phyloP scores from a whole-genome alignment of 1,284 basidiomycete species.

The Cerrena zonata region DNA sequence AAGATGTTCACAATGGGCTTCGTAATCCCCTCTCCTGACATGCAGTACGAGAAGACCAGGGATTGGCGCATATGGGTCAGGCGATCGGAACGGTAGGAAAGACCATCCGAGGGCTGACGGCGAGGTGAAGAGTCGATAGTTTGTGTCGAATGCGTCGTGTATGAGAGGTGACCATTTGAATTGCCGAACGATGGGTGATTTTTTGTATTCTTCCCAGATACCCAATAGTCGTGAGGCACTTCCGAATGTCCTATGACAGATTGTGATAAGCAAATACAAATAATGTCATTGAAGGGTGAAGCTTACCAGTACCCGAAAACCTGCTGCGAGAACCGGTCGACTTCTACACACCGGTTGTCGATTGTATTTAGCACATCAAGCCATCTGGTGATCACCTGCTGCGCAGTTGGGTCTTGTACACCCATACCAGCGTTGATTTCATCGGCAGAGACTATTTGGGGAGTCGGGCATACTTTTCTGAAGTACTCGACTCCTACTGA shows the following conservation, averaged over 20 bases:
- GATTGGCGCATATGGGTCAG: constrained; percentile 21
- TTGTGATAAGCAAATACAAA: background rate
- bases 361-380: constrained; percentile 29
- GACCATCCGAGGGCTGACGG: constrained; percentile 11
- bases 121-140: constrained; percentile 30
- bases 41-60: constrained; percentile 51
- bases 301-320: constrained; percentile 42
- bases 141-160: constrained; percentile 32
- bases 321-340: constrained; percentile 28
- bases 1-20: constrained; percentile 45
- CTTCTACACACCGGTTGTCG: constrained; percentile 39
- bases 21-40: constrained; percentile 57
- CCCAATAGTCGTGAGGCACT: constrained; percentile 28
- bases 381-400: constrained; percentile 34
- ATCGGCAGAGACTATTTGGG: constrained; percentile 25
- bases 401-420: constrained; percentile 18
- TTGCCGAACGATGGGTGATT: constrained; percentile 32
- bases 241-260: constrained; percentile 29
- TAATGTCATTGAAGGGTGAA: background rate
- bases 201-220: constrained; percentile 32
- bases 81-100: constrained; percentile 10
- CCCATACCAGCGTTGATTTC: constrained; percentile 12
- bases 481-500: constrained; percentile 5
- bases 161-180: constrained; percentile 40
- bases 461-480: constrained; percentile 7